phyloP scores from a whole-genome alignment of 2,329 filamentous ascomycete genomes.

The Venturia nashicola region DNA sequence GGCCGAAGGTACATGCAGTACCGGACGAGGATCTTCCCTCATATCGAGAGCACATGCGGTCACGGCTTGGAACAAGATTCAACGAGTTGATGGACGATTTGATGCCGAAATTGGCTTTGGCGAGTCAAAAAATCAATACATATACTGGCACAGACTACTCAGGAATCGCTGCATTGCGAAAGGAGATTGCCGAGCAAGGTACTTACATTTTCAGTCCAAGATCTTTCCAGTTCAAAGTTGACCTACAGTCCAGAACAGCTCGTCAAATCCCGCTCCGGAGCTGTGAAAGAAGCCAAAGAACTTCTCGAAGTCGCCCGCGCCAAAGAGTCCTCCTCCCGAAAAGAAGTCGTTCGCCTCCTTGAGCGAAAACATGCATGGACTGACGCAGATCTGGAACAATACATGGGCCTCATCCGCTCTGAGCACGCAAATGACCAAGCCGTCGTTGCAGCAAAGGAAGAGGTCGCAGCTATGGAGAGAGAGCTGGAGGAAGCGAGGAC shows the following conservation, averaged over 20 bases:
- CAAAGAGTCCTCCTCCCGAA: constrained; percentile 76
- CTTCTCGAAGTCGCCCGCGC: constrained; percentile 75
- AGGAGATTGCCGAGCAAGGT: constrained; percentile 59
- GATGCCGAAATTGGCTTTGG: constrained; percentile 72
- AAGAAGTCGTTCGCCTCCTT: constrained; percentile 87
- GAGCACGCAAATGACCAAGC: constrained; percentile 89
- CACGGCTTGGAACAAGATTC: constrained; percentile 48
- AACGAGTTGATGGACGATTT: constrained; percentile 75
- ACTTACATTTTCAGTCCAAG: constrained; percentile 10
- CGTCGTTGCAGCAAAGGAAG: constrained; percentile 59
- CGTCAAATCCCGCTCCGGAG: constrained; percentile 46
- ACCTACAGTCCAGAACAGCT: constrained; percentile 29
- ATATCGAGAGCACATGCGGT: constrained; percentile 40
- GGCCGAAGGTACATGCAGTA: constrained; percentile 12
- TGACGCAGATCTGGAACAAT: constrained; percentile 77
- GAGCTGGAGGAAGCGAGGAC: constrained; percentile 67
- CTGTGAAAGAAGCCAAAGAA: constrained; percentile 59
- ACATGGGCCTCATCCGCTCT: constrained; percentile 80
- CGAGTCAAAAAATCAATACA: constrained; percentile 81
- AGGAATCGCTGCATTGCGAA: constrained; percentile 75
- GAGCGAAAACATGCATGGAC: constrained; percentile 92
- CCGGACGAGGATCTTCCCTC: constrained; percentile 37
- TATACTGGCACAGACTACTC: constrained; percentile 80
- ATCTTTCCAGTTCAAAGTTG: not conserved
- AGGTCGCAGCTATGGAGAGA: constrained; percentile 62